These are phyloP conservation scores for Cladosporium sp. DNA, from an alignment of 2,329 filamentous ascomycete species.

Conservation along the genomic window DNA sequence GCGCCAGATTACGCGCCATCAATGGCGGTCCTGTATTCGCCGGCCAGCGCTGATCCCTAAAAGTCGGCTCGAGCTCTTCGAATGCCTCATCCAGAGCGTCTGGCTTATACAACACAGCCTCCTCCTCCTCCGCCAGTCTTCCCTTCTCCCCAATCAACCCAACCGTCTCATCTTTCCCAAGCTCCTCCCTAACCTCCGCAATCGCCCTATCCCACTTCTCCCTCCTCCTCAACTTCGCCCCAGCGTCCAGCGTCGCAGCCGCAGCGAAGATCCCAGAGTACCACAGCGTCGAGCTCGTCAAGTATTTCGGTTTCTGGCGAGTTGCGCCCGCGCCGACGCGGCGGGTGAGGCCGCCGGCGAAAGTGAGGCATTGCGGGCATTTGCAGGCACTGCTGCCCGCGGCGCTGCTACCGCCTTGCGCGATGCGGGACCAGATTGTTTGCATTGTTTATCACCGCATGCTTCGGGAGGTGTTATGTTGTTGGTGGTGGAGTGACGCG, in stretches of 20 bases:
- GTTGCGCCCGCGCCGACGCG: slow-evolving; percentile 54
- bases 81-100: slow-evolving; percentile 24
- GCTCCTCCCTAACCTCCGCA: slow-evolving; percentile 54
- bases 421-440: slow-evolving; percentile 67
- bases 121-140: slow-evolving; percentile 1
- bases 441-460: slow-evolving; percentile 58
- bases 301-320: slow-evolving; percentile 52
- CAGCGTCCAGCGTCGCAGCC: slow-evolving; percentile 64
- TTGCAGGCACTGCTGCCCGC: slow-evolving; percentile 51
- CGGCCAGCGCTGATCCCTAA: slow-evolving; percentile 37
- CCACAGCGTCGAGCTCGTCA: slow-evolving; percentile 61
- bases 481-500: neutral
- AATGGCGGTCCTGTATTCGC: slow-evolving; percentile 43
- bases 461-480: slow-evolving; percentile 12
- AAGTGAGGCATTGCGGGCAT: slow-evolving; percentile 63
- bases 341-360: slow-evolving; percentile 49
- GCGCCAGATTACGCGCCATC: slow-evolving; percentile 41
- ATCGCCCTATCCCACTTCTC: slow-evolving; percentile 65
- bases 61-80: slow-evolving; percentile 26
- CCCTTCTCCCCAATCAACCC: neutral
- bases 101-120: neutral
- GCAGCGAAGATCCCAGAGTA: slow-evolving; percentile 70
- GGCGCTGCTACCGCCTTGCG: slow-evolving; percentile 52
- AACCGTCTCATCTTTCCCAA: slow-evolving; percentile 45
- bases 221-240: slow-evolving; percentile 59